These are phyloP conservation scores for Elsinoe necatrix DNA, from an alignment of 2,329 filamentous ascomycete genomes.

Conservation along the genomic window DNA sequence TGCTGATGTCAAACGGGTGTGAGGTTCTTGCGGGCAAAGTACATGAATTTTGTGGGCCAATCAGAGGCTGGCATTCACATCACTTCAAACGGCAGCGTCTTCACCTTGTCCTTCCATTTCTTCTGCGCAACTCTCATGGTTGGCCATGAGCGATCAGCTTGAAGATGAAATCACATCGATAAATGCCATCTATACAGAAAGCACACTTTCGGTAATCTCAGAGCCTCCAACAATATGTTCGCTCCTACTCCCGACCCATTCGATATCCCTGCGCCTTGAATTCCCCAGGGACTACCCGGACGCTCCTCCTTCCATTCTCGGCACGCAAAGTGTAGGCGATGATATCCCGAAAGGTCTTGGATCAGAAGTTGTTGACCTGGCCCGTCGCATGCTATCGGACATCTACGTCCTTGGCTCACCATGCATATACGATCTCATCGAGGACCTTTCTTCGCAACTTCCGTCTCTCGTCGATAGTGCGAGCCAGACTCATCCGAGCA, in stretches of 20 bases:
- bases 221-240: constrained; percentile 39
- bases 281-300: constrained; percentile 71
- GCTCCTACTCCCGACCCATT: constrained; percentile 58
- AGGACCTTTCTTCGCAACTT: constrained; percentile 39
- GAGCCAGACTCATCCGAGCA: constrained; percentile 5
- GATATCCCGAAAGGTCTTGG: constrained; percentile 61
- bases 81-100: background rate
- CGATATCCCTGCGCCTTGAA: constrained; percentile 47
- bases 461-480: constrained; percentile 24
- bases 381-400: constrained; percentile 57
- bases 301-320: constrained; percentile 61
- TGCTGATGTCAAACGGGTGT: background rate
- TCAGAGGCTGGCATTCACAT: background rate
- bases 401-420: constrained; percentile 67
- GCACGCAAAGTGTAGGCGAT: constrained; percentile 68
- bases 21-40: constrained; percentile 4
- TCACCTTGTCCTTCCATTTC: background rate
- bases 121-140: background rate
- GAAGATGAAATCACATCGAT: constrained; percentile 70
- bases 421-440: constrained; percentile 85
- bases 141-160: constrained; percentile 32
- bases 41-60: background rate
- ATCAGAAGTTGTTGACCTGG: constrained; percentile 58
- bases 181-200: constrained; percentile 72
- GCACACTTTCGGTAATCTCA: constrained; percentile 43